Evolutionary conservation across 768 basidiomycete species (phyloP).

Genomic region (Suillus spraguei): DNA sequence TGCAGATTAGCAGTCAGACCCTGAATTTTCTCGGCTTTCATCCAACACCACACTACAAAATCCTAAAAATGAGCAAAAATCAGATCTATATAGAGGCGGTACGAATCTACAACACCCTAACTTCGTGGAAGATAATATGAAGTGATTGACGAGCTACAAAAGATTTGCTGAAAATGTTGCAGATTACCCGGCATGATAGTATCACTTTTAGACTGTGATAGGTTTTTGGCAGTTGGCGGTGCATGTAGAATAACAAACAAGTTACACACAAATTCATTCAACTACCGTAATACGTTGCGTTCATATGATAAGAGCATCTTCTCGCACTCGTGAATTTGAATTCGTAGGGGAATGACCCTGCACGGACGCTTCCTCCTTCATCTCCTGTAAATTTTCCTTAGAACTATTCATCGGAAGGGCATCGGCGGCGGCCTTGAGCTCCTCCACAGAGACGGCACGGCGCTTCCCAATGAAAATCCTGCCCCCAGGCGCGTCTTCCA

Average conservation of each 20-base stretch:
- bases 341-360: neutral
- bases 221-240: too few relatives aligned
- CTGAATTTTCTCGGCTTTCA: too few relatives aligned
- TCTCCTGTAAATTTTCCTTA: neutral
- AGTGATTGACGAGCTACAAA: too few relatives aligned
- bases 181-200: too few relatives aligned
- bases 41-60: too few relatives aligned
- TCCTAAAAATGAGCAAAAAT: too few relatives aligned
- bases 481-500: conserved; percentile 38
- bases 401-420: neutral
- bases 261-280: neutral
- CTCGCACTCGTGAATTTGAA: neutral
- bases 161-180: too few relatives aligned
- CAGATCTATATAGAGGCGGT: too few relatives aligned
- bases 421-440: conserved; percentile 20
- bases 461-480: conserved; percentile 27
- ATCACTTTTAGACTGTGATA: too few relatives aligned
- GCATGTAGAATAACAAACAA: neutral
- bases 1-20: too few relatives aligned
- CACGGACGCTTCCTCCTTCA: neutral
- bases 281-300: neutral
- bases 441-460: conserved; percentile 28
- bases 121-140: too few relatives aligned
- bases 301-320: conserved; percentile 10
- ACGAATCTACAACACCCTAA: too few relatives aligned